Conservation (phyloP, 225 moss, liverwort and hornwort genomes). For the Lunularia cruciata region DNA sequence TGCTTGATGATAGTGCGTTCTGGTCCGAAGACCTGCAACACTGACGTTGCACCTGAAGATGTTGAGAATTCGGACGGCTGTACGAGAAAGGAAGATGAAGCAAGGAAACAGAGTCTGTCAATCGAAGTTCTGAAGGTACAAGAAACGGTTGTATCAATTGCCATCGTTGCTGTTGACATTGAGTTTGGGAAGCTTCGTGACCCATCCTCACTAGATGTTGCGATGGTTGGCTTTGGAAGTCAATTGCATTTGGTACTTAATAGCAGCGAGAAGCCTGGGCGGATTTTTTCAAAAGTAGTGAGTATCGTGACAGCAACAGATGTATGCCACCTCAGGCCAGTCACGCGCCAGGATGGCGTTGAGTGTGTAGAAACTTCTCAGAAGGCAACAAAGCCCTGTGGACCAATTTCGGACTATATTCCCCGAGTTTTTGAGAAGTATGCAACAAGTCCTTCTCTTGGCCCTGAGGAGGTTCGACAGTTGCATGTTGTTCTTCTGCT, state of each 20-base stretch:
- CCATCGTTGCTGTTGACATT: conserved; percentile 13
- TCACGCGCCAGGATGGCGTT: conserved; percentile 11
- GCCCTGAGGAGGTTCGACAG: background rate
- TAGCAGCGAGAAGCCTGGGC: conserved; percentile 12
- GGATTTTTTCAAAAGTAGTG: conserved; percentile 31
- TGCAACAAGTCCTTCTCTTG: conserved; percentile 48
- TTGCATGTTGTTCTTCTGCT: conserved; percentile 19
- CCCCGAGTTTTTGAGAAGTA: conserved; percentile 57
- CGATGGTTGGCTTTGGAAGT: conserved; percentile 38
- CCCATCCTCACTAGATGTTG: conserved; percentile 23
- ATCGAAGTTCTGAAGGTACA: conserved; percentile 46
- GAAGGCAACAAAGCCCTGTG: conserved; percentile 15
- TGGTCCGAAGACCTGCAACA: background rate
- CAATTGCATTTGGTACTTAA: conserved; percentile 55
- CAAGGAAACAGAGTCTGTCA: background rate
- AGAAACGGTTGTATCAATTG: conserved; percentile 35
- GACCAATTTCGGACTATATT: conserved; percentile 49
- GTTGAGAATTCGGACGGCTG: background rate
- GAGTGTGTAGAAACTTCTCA: background rate
- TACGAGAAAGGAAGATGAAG: background rate
- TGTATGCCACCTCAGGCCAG: conserved; percentile 39
- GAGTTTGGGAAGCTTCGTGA: background rate
- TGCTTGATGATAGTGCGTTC: conserved; percentile 40
- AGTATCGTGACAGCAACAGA: conserved; percentile 52
- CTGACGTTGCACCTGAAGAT: background rate